Evolutionary conservation across 2,329 filamentous ascomycete species (phyloP).

Genomic region (Penicillium sp.): DNA sequence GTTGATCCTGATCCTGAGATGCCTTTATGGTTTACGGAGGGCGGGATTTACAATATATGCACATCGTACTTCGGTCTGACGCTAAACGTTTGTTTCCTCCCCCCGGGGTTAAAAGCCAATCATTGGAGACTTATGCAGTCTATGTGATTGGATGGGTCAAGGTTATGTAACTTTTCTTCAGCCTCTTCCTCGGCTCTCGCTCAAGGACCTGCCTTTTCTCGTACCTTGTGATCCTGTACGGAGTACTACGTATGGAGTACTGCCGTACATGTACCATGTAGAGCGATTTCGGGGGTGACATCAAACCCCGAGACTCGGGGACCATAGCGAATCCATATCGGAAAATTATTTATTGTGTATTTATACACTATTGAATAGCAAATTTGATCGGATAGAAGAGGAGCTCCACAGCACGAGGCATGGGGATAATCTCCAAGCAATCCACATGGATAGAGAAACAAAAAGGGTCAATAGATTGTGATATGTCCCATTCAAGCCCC

Average conservation of each 20-base stretch:
- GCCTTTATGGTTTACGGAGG: background rate
- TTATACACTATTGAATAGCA: constrained; percentile 1
- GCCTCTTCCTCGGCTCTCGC: constrained; percentile 5
- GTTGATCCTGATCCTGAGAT: background rate
- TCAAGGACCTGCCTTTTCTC: background rate
- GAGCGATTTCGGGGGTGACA: background rate
- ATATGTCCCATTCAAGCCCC: constrained; percentile 17
- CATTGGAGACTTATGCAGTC: background rate
- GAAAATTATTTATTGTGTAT: constrained; percentile 1
- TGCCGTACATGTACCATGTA: background rate
- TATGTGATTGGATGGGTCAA: background rate
- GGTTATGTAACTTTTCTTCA: constrained; percentile 2
- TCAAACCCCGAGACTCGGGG: constrained; percentile 3
- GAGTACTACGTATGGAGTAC: too few species aligned
- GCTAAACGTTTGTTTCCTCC: background rate
- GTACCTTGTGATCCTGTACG: constrained; percentile 2
- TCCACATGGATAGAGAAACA: background rate
- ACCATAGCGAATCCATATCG: constrained; percentile 1
- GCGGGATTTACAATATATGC: background rate
- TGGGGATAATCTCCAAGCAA: background rate
- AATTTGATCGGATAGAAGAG: background rate
- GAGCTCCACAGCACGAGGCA: constrained; percentile 2
- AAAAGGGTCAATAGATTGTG: constrained; percentile 10
- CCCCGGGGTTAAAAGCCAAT: background rate
- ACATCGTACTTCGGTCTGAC: background rate